Evolutionary conservation across 1,284 basidiomycete genomes (phyloP), one percentile per base, ranked within the genome.

Genomic region (Moesziomyces sp.): DNA sequence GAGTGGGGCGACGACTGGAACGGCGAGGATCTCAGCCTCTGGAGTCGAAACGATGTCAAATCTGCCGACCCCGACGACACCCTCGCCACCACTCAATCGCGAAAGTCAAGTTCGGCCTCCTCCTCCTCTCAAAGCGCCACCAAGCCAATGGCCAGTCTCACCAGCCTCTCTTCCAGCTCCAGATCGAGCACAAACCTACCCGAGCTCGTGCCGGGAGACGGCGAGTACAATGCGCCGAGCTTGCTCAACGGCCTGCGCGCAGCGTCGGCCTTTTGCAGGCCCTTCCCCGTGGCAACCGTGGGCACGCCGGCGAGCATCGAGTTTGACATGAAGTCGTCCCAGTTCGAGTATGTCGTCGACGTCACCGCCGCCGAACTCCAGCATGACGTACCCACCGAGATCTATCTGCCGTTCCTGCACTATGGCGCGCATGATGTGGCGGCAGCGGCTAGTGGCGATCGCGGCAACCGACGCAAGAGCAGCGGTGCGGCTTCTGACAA

Each of bases 1-100:
- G 85, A 89, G 79, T 97, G 93, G 93, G 94, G 95, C 19, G 96
- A 98, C 83, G 90, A 90, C 3, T 99, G 95, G 95, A 95, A 98
- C 83, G 90, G 93, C 85, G 96, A 99, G 86, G 96, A 98, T 85
- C 85, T 98, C 59, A 94, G 93, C 57, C 66, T 86, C 67, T 98
- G 93, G 93, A 91, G 91, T 75, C 75, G 83, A 3, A 93, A 96
- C 80, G 95, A 96, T 82, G 75, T 85, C 82, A 76, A 84, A 76
- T 84, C 80, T 5, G 48, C 44, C 23, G 69, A 66, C 16, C n/a
- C 54, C 4, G 60, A 57, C 18, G 26, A 18, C n/a, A 23, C 46
- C 0, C 48, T 54, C 10, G n/a, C 30, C 8, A 24, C 40, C 2
- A 24, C 52, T 9, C 21, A 19, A 16, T 30, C 35, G 7, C 19